These are phyloP conservation scores for Alternaria burnsii DNA, from an alignment of 2,329 filamentous ascomycete species.

Conservation along the genomic window DNA sequence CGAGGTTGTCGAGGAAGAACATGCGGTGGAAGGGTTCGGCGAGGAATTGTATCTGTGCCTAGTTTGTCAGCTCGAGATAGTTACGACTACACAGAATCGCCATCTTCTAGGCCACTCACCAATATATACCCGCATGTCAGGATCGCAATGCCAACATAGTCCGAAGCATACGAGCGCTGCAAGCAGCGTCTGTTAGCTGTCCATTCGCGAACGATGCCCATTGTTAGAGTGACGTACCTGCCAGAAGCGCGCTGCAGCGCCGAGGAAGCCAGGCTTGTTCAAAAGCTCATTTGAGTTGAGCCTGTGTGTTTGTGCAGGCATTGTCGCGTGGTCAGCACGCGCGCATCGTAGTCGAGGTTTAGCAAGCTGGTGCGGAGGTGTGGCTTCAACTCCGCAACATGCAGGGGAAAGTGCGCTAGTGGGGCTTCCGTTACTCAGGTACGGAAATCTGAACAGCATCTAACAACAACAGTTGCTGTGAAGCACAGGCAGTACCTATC, in stretches of 20 bases:
- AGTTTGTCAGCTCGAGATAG: slow-evolving; percentile 18
- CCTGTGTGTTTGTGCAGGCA: slow-evolving; percentile 43
- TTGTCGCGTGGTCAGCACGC: slow-evolving; percentile 28
- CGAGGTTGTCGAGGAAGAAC: slow-evolving; percentile 86
- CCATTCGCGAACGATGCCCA: background rate
- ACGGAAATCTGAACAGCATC: background rate
- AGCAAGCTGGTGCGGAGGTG: slow-evolving; percentile 26
- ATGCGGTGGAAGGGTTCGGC: slow-evolving; percentile 91
- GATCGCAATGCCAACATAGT: slow-evolving; percentile 81
- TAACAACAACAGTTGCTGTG: background rate
- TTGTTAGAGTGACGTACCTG: slow-evolving; percentile 45
- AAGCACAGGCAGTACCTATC: too few relatives aligned
- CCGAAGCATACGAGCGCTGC: slow-evolving; percentile 83
- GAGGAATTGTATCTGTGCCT: slow-evolving; percentile 68
- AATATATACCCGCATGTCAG: slow-evolving; percentile 74
- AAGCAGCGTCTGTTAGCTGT: slow-evolving; percentile 16
- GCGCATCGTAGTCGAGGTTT: slow-evolving; percentile 21
- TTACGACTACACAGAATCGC: background rate
- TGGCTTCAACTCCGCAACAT: slow-evolving; percentile 33
- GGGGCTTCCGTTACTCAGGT: background rate
- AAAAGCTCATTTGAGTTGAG: slow-evolving; percentile 36
- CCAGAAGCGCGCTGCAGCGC: slow-evolving; percentile 61
- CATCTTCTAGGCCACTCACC: slow-evolving; percentile 50
- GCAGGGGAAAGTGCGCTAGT: slow-evolving; percentile 11
- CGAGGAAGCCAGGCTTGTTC: slow-evolving; percentile 52